These are phyloP conservation scores for Schizophyllum amplum DNA, from an alignment of 1,284 basidiomycete species.

Conservation along the genomic window DNA sequence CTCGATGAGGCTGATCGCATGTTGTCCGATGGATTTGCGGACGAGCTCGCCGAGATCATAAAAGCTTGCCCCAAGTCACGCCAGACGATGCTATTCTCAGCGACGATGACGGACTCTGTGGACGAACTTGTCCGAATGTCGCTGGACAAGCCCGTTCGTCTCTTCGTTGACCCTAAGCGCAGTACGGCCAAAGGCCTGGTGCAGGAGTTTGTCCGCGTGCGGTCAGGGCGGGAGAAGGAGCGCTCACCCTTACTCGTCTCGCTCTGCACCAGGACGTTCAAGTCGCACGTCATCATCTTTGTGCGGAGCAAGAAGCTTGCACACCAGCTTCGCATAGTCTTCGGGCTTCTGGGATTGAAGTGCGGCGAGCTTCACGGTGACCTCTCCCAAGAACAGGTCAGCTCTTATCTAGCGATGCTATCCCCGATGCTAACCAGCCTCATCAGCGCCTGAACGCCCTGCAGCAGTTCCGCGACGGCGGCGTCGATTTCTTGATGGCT, in stretches of 20 bases:
- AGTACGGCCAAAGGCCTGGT: conserved; percentile 83
- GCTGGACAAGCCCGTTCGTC: conserved; percentile 83
- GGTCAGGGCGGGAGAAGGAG: conserved; percentile 70
- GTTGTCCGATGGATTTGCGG: conserved; percentile 96
- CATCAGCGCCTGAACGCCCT: conserved; percentile 80
- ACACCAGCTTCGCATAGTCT: conserved; percentile 93
- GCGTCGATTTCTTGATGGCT: conserved; percentile 86
- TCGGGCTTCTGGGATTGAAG: conserved; percentile 81
- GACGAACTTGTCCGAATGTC: conserved; percentile 91
- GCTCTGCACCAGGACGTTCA: conserved; percentile 85
- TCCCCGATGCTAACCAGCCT: conserved; percentile 8
- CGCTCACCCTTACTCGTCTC: conserved; percentile 78
- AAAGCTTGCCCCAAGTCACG: conserved; percentile 81
- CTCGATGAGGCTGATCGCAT: conserved; percentile 98
- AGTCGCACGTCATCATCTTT: conserved; percentile 83
- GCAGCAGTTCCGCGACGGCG: conserved; percentile 79
- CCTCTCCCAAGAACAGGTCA: conserved; percentile 88
- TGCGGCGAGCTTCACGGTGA: conserved; percentile 93
- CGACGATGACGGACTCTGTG: conserved; percentile 96
- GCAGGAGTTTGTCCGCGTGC: conserved; percentile 93
- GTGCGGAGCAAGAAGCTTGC: conserved; percentile 94
- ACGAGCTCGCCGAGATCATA: conserved; percentile 92
- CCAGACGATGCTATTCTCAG: conserved; percentile 98
- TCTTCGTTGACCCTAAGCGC: conserved; percentile 94
- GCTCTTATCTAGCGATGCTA: conserved; percentile 16